Evolutionary conservation across 257 asterid species (phyloP).

Genomic region (Solanum sitiens): DNA sequence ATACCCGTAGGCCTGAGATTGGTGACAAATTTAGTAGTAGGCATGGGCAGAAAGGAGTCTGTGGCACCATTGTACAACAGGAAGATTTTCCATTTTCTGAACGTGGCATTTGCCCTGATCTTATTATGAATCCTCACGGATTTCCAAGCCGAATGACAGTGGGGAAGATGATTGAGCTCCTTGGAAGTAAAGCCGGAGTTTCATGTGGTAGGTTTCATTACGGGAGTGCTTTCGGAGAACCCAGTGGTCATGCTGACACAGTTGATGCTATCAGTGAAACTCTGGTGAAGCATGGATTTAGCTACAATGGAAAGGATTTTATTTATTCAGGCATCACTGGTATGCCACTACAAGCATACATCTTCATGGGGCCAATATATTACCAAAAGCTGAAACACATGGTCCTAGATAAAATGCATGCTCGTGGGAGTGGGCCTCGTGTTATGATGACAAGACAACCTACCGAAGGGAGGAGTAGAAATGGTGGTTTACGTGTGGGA

Average conservation of each 20-base stretch:
- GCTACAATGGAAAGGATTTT: constrained; percentile 90
- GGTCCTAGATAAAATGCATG: constrained; percentile 98
- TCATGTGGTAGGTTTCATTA: constrained; percentile 93
- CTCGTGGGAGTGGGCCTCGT: constrained; percentile 91
- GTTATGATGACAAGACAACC: constrained; percentile 92
- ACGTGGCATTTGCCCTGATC: constrained; percentile 97
- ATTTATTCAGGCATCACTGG: constrained; percentile 79
- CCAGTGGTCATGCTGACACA: constrained; percentile 93
- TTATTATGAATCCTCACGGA: constrained; percentile 99
- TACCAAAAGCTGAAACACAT: constrained; percentile 97
- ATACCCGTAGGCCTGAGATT: constrained; percentile 98
- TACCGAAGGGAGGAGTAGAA: constrained; percentile 88
- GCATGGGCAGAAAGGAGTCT: constrained; percentile 98
- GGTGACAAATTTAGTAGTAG: constrained; percentile 99
- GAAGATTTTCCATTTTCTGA: constrained; percentile 97
- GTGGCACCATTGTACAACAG: constrained; percentile 89
- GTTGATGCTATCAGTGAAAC: constrained; percentile 94
- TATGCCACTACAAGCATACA: constrained; percentile 85
- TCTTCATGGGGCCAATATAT: constrained; percentile 98
- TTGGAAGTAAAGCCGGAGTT: constrained; percentile 98
- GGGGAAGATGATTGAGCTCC: constrained; percentile 96
- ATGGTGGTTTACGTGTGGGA: constrained; percentile 96
- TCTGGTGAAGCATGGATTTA: constrained; percentile 84
- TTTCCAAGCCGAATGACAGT: constrained; percentile 99
- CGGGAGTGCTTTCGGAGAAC: constrained; percentile 98